These are phyloP conservation scores for Diaporthe vaccinii DNA, from an alignment of 2,329 filamentous ascomycete species.

Conservation along the genomic window DNA sequence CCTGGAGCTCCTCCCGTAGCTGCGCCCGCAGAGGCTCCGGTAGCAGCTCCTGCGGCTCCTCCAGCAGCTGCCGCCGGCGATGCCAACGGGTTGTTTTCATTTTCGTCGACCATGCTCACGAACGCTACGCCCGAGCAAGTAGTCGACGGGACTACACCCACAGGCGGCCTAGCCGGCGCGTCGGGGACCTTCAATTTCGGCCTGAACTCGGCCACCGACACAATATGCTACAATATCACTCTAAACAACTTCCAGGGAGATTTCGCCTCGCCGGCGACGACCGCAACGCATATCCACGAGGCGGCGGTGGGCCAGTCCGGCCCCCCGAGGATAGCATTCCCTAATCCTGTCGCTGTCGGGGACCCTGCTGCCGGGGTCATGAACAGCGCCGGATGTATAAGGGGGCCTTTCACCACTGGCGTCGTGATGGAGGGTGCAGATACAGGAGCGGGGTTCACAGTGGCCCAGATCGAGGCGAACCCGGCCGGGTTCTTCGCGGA, in stretches of 20 bases:
- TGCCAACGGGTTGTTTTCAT: slow-evolving; percentile 2
- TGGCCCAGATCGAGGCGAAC: slow-evolving; percentile 62
- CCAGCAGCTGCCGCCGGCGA: not conserved
- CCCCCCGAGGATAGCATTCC: slow-evolving; percentile 59
- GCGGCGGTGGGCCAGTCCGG: slow-evolving; percentile 58
- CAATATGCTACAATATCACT: slow-evolving; percentile 58
- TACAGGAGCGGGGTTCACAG: slow-evolving; percentile 59
- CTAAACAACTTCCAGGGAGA: slow-evolving; percentile 59
- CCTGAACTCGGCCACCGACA: slow-evolving; percentile 56
- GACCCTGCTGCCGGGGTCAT: slow-evolving; percentile 42
- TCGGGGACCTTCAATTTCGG: slow-evolving; percentile 63
- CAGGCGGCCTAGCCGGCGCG: slow-evolving; percentile 55
- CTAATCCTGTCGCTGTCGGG: slow-evolving; percentile 56
- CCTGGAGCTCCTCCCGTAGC: not conserved
- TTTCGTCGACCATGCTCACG: slow-evolving; percentile 12
- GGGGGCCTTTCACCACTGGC: slow-evolving; percentile 60
- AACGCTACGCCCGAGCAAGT: slow-evolving; percentile 60
- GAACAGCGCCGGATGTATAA: slow-evolving; percentile 45
- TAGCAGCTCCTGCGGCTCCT: not conserved
- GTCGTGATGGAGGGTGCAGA: slow-evolving; percentile 56
- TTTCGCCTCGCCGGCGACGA: slow-evolving; percentile 59
- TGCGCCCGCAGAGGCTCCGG: not conserved
- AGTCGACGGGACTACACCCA: slow-evolving; percentile 53
- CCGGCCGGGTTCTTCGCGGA: slow-evolving; percentile 64
- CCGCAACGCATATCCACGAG: slow-evolving; percentile 65